Conservation (phyloP, 2,329 filamentous ascomycete species). For the Clonostachys chloroleuca region DNA sequence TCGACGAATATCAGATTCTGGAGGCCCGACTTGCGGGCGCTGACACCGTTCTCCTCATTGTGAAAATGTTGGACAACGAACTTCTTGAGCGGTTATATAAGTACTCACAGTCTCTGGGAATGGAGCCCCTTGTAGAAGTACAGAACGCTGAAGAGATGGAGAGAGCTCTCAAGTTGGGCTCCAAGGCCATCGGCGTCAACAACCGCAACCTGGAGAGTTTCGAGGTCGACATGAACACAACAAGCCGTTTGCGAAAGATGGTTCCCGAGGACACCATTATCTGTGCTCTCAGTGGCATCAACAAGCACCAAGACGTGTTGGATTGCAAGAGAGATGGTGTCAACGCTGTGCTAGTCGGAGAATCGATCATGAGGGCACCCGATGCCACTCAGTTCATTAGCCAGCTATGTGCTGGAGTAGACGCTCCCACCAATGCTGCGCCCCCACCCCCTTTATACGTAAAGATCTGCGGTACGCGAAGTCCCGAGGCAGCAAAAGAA, state of each 20-base stretch:
- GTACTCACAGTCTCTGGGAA: constrained; percentile 85
- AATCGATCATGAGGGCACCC: constrained; percentile 89
- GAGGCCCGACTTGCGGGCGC: constrained; percentile 90
- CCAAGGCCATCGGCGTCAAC: constrained; percentile 94
- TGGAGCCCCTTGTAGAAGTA: constrained; percentile 97
- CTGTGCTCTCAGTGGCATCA: constrained; percentile 92
- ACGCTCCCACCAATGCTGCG: constrained; percentile 24
- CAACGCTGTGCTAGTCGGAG: constrained; percentile 88
- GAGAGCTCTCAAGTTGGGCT: constrained; percentile 77
- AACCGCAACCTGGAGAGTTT: constrained; percentile 96
- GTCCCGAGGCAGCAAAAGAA: constrained; percentile 70
- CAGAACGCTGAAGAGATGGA: constrained; percentile 94
- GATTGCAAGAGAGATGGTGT: constrained; percentile 87
- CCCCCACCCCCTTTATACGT: constrained; percentile 57
- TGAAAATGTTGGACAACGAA: constrained; percentile 88
- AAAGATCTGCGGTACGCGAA: constrained; percentile 93
- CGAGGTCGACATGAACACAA: constrained; percentile 91
- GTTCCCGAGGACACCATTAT: constrained; percentile 84
- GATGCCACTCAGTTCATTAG: constrained; percentile 81
- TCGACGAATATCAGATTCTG: constrained; percentile 96
- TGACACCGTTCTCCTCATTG: constrained; percentile 91
- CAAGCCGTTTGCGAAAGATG: constrained; percentile 80
- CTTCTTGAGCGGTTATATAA: constrained; percentile 75
- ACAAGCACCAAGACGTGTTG: constrained; percentile 80
- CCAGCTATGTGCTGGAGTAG: constrained; percentile 66